Percentiles rank a stretch among this genome's conserved stretches.
Evolutionary conservation across 306 rosid genomes (phyloP).

Genomic region (Nissolia schottii): DNA sequence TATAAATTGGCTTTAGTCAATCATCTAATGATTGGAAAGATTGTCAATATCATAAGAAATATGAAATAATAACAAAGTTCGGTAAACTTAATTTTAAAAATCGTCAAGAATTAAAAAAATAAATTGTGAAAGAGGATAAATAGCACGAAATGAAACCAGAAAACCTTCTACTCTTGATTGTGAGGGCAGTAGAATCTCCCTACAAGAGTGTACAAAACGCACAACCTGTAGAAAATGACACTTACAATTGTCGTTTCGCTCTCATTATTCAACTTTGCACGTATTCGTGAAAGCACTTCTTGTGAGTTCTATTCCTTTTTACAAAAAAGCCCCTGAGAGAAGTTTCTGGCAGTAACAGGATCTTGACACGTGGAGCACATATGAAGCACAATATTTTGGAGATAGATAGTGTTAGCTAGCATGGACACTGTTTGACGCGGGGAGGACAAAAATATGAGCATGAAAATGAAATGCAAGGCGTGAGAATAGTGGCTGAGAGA

Average conservation of each 20-base stretch:
- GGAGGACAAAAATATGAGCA: constrained; percentile 18
- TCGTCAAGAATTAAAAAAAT: too few species aligned
- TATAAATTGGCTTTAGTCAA: too few species aligned
- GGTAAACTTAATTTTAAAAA: too few species aligned
- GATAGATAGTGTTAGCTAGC: constrained; percentile 2
- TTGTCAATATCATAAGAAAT: too few species aligned
- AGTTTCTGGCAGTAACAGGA: not conserved
- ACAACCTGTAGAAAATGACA: constrained; percentile 21
- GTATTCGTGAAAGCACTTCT: not conserved
- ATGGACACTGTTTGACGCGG: constrained; percentile 20
- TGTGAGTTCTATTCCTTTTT: not conserved
- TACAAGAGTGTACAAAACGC: not conserved
- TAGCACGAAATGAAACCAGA: too few species aligned
- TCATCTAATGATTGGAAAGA: too few species aligned
- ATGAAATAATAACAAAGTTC: too few species aligned
- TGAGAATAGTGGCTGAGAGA: constrained; percentile 4
- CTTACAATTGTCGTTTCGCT: constrained; percentile 15
- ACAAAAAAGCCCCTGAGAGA: not conserved
- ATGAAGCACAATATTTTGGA: not conserved
- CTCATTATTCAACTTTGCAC: constrained; percentile 8
- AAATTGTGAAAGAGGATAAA: too few species aligned
- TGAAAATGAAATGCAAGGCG: constrained; percentile 7
- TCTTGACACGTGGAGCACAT: not conserved
- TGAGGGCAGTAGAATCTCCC: too few species aligned
- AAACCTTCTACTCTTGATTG: too few species aligned